Evolutionary conservation across 139 green algal species (phyloP).

Genomic region (Astrephomene gubernaculifera): DNA sequence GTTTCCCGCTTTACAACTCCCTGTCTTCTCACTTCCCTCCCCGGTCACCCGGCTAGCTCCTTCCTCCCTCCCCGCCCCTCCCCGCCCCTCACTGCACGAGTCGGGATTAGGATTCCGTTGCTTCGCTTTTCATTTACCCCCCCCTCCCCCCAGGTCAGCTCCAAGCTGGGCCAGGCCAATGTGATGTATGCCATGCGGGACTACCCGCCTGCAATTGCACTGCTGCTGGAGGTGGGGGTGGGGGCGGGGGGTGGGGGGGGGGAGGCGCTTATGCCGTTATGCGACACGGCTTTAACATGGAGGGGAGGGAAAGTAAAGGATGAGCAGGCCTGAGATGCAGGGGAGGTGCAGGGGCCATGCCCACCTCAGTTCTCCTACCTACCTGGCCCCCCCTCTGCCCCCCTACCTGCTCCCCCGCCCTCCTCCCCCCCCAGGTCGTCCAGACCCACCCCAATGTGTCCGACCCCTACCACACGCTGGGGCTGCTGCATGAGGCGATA

Average conservation of each 20-base stretch:
- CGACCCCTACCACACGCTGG: slow-evolving; percentile 91
- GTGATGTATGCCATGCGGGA: slow-evolving; percentile 81
- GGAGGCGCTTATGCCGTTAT: background rate
- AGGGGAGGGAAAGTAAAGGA: too few relatives aligned
- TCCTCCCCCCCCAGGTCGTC: slow-evolving; percentile 62
- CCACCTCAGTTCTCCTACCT: background rate
- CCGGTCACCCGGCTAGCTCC: too few relatives aligned
- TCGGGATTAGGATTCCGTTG: background rate
- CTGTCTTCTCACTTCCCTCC: too few relatives aligned
- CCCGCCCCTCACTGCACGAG: background rate
- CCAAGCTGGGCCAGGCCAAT: slow-evolving; percentile 88
- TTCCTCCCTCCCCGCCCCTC: too few relatives aligned
- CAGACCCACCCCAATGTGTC: slow-evolving; percentile 78
- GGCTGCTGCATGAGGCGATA: slow-evolving; percentile 79
- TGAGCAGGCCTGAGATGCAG: background rate
- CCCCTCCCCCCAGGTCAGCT: slow-evolving; percentile 20
- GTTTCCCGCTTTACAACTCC: too few relatives aligned
- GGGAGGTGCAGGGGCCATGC: background rate
- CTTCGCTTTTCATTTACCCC: too few relatives aligned
- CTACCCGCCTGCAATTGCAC: slow-evolving; percentile 70
- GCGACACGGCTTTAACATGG: too few relatives aligned
- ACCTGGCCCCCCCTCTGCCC: background rate
- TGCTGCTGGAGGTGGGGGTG: slow-evolving; percentile 71
- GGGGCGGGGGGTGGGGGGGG: background rate
- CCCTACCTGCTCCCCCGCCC: background rate